phyloP scores from a whole-genome alignment of 345 rosid species.

The Eucalyptus brandiana region DNA sequence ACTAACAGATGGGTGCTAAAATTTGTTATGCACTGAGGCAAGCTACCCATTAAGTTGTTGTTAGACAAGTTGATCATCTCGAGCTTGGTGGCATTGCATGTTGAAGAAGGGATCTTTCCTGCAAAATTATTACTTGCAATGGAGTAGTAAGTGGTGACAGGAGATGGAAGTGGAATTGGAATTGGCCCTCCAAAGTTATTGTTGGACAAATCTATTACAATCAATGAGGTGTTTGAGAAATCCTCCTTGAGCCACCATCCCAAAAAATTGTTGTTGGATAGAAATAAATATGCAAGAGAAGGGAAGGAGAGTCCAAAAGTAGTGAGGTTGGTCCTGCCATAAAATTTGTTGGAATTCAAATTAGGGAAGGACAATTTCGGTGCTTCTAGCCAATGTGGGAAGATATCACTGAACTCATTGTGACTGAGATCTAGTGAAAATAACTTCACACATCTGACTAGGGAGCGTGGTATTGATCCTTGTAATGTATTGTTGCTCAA shows the following conservation, averaged over 20 bases:
- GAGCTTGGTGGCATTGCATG: too few relatives aligned
- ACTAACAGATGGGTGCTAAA: not conserved
- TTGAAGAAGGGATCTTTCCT: too few relatives aligned
- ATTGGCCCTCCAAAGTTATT: too few relatives aligned
- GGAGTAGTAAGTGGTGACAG: too few relatives aligned
- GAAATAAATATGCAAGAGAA: not conserved
- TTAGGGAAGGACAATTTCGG: rapidly evolving
- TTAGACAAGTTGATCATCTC: not conserved
- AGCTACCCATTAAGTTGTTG: not conserved
- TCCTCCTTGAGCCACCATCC: not conserved
- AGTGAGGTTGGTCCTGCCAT: not conserved
- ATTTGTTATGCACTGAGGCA: not conserved
- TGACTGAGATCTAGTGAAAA: not conserved
- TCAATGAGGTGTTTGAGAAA: too few relatives aligned
- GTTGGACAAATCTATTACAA: too few relatives aligned
- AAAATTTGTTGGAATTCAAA: not conserved
- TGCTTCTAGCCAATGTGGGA: not conserved
- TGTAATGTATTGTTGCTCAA: not conserved
- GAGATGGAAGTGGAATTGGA: too few relatives aligned
- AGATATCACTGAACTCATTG: not conserved
- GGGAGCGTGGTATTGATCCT: not conserved
- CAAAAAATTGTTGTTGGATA: not conserved
- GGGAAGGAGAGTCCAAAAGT: not conserved
- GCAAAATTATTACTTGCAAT: too few relatives aligned
- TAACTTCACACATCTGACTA: not conserved